phyloP scores from a whole-genome alignment of 345 rosid genomes.

The Carallia brachiata region DNA sequence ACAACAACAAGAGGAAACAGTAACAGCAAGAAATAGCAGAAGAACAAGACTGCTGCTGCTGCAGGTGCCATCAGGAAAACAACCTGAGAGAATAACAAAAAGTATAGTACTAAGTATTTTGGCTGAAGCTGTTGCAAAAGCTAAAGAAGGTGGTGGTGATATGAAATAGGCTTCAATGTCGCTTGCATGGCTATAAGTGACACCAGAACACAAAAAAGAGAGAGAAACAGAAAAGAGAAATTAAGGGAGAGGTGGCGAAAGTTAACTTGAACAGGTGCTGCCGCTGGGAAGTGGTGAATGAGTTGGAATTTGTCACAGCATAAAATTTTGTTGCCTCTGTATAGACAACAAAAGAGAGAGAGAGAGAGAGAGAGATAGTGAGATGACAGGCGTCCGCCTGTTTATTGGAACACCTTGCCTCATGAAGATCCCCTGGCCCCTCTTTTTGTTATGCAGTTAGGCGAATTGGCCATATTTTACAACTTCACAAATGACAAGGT shows the following conservation, averaged over 20 bases:
- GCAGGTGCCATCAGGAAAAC: constrained; percentile 8
- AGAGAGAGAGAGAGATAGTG: background rate
- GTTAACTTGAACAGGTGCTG: constrained; percentile 1
- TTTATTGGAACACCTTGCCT: constrained; percentile 29
- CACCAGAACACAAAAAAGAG: background rate
- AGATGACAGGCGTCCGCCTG: constrained; percentile 35
- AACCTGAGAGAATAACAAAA: constrained; percentile 5
- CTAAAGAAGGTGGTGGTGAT: background rate
- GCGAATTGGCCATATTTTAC: no score
- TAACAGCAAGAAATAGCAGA: constrained; percentile 4
- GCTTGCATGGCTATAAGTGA: constrained; percentile 36
- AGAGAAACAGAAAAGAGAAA: background rate
- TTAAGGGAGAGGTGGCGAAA: constrained; percentile 17
- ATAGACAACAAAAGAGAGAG: constrained; percentile 3
- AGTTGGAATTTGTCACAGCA: background rate
- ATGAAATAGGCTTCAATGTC: background rate
- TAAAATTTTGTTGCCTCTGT: constrained; percentile 19
- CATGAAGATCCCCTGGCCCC: no score
- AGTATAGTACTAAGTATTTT: background rate
- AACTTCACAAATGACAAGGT: no score
- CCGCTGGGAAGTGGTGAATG: background rate
- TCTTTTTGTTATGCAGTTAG: no score
- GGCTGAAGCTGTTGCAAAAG: background rate
- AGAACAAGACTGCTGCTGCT: background rate
- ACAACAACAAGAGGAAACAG: constrained; percentile 13